A percentile compares a stretch with the other conserved stretches of the same genome.
phyloP scores from a whole-genome alignment of 164 flowering plant genomes.

The Santalum album region DNA sequence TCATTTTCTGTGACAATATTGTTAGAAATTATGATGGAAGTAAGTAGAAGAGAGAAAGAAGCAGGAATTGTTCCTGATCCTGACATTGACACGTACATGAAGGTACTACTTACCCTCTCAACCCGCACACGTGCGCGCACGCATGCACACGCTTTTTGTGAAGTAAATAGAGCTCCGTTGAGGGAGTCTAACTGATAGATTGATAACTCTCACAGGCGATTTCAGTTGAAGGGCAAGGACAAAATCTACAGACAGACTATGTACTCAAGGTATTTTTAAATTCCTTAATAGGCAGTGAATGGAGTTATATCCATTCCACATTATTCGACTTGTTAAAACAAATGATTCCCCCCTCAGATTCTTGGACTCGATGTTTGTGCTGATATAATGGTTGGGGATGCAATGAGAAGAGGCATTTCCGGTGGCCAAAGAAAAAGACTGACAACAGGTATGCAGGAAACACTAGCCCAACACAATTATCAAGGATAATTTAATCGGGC shows the following conservation, averaged over 20 bases:
- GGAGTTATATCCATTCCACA: no score
- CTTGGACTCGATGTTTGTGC: conserved; percentile 59
- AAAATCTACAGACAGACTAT: conserved; percentile 46
- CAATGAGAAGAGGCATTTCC: conserved; percentile 57
- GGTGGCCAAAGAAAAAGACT: conserved; percentile 68
- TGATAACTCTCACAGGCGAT: conserved; percentile 32
- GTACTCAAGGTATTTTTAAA: conserved; percentile 59
- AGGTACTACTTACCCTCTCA: no score
- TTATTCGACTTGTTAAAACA: no score
- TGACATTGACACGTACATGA: conserved; percentile 47
- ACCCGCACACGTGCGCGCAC: no score
- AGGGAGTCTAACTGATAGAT: neutral
- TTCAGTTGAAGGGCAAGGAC: conserved; percentile 36
- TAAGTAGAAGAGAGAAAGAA: conserved; percentile 40
- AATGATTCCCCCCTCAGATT: no score
- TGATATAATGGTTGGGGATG: conserved; percentile 51
- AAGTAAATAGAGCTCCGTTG: no score
- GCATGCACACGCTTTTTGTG: no score
- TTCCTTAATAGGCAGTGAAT: no score
- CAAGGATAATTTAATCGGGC: no score
- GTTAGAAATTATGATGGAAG: conserved; percentile 39
- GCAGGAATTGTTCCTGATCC: conserved; percentile 49
- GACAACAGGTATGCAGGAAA: conserved; percentile 40
- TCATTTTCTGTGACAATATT: no score
- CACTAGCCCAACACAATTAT: no score